A percentile compares a stretch with the other conserved stretches of the same genome.
These are phyloP conservation scores for Firmiana major DNA, from an alignment of 345 rosid genomes.

Conservation along the genomic window DNA sequence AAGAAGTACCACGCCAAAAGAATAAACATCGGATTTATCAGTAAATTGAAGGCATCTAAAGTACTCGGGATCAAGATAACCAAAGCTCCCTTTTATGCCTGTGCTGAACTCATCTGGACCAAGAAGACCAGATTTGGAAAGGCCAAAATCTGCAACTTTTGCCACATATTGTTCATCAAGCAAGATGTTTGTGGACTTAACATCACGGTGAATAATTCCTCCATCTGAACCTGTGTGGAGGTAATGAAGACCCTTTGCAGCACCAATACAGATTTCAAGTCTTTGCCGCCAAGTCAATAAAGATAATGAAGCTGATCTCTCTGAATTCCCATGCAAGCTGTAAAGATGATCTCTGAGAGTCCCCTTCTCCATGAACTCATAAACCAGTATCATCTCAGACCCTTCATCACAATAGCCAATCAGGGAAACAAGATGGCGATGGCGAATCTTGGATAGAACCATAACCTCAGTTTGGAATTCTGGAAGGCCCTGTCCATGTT, in stretches of 20 bases:
- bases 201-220: constrained; percentile 10
- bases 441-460: constrained; percentile 54
- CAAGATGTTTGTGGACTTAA: constrained; percentile 6
- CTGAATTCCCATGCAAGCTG: background rate
- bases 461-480: constrained; percentile 57
- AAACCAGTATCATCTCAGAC: constrained; percentile 54
- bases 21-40: background rate
- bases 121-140: background rate
- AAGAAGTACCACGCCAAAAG: background rate
- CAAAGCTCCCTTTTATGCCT: background rate
- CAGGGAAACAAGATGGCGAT: constrained; percentile 64
- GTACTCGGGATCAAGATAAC: background rate
- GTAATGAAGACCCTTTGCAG: constrained; percentile 7
- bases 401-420: constrained; percentile 58
- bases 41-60: background rate
- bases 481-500: constrained; percentile 33
- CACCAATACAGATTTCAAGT: constrained; percentile 2
- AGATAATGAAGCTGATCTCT: background rate
- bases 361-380: constrained; percentile 60
- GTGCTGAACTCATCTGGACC: background rate
- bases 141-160: constrained; percentile 1
- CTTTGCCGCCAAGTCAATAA: constrained; percentile 6
- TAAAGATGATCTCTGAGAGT: constrained; percentile 46
- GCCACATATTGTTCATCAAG: constrained; percentile 2
- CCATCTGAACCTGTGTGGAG: background rate